These are phyloP conservation scores for Ettlia oleoabundans DNA, from an alignment of 139 green algal genomes.

Conservation along the genomic window DNA sequence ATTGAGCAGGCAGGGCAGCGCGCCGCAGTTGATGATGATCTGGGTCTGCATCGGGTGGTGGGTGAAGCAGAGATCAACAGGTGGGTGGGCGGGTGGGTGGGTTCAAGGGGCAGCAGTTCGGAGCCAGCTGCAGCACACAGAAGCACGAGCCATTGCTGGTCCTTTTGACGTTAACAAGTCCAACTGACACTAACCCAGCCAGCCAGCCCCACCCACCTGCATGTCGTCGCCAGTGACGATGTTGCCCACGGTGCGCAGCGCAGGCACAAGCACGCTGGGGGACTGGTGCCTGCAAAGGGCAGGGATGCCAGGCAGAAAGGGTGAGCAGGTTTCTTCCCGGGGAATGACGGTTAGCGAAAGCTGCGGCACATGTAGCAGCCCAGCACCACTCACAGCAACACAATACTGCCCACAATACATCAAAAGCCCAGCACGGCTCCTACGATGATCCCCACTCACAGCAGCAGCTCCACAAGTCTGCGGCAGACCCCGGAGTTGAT, in stretches of 20 bases:
- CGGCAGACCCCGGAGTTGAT: conserved; percentile 94
- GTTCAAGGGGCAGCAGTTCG: background rate
- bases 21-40: conserved; percentile 98
- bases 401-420: too few species aligned
- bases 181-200: too few species aligned
- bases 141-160: background rate
- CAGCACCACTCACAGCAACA: too few species aligned
- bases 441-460: conserved; percentile 59
- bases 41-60: conserved; percentile 47
- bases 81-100: too few species aligned
- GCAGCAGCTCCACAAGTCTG: conserved; percentile 89
- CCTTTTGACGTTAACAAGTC: too few species aligned
- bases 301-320: background rate
- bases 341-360: background rate
- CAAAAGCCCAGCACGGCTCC: background rate
- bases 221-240: conserved; percentile 99
- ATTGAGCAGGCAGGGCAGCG: conserved; percentile 91
- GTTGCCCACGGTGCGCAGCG: conserved; percentile 98
- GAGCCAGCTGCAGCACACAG: background rate
- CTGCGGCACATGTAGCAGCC: background rate
- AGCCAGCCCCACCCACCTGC: too few species aligned
- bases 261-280: conserved; percentile 92
- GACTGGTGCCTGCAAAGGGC: conserved; percentile 36
- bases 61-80: background rate
- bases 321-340: background rate